phyloP scores from a whole-genome alignment of 2,329 filamentous ascomycete genomes.

The Ophiostoma himal-ulmi region DNA sequence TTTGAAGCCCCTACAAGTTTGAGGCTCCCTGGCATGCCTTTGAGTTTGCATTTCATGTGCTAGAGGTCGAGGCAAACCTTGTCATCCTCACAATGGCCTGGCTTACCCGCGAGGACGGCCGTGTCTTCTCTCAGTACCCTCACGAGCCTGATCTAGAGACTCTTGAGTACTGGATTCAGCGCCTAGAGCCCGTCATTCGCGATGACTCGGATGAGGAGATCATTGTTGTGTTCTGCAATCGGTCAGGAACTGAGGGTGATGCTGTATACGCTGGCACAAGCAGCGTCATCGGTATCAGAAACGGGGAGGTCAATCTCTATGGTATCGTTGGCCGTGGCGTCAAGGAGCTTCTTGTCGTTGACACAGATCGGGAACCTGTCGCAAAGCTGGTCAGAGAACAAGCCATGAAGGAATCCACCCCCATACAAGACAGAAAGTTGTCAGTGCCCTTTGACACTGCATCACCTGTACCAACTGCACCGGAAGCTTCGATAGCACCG shows the following conservation, averaged over 20 bases:
- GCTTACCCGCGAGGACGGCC: constrained; percentile 55
- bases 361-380: constrained; percentile 46
- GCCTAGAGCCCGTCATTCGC: constrained; percentile 60
- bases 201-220: constrained; percentile 50
- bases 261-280: constrained; percentile 69
- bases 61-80: constrained; percentile 52
- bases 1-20: constrained; percentile 44
- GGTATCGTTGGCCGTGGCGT: constrained; percentile 66
- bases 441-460: neutral
- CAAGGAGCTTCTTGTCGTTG: constrained; percentile 62
- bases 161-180: constrained; percentile 66
- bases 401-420: constrained; percentile 29
- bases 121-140: constrained; percentile 42
- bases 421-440: neutral
- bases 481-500: neutral
- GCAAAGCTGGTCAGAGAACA: constrained; percentile 37
- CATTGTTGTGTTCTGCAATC: constrained; percentile 65
- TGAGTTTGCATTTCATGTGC: constrained; percentile 51
- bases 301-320: constrained; percentile 61
- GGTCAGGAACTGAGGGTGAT: constrained; percentile 60
- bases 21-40: constrained; percentile 45
- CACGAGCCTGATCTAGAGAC: constrained; percentile 65
- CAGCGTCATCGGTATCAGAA: constrained; percentile 59
- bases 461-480: neutral
- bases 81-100: constrained; percentile 74